Conservation (phyloP, 129 eudicot genomes). For the Flaveria ramosissima region DNA sequence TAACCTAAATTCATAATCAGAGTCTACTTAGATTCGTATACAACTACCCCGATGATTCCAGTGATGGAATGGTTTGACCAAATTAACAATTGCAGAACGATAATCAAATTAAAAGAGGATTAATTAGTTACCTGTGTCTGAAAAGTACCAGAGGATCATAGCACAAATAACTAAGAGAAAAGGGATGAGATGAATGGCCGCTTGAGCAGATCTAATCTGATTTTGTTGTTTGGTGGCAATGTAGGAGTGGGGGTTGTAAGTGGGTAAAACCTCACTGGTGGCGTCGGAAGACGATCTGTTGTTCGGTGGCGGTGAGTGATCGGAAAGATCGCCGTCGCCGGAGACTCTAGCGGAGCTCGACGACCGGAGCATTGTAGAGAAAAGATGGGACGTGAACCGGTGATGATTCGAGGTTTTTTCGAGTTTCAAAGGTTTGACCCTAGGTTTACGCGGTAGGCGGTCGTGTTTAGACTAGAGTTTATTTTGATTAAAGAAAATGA, state of each 20-base stretch:
- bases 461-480: too few species aligned
- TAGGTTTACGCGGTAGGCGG: not conserved
- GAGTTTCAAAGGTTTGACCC: too few species aligned
- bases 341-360: slow-evolving; percentile 51
- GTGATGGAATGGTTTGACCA: not conserved
- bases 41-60: too few species aligned
- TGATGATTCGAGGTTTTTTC: not conserved
- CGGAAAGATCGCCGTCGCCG: slow-evolving; percentile 53
- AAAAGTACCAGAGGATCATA: slow-evolving; percentile 57
- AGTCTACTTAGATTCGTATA: too few species aligned
- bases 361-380: slow-evolving; percentile 17
- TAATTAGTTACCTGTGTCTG: slow-evolving; percentile 38
- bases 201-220: slow-evolving; percentile 59
- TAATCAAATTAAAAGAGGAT: not conserved
- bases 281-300: not conserved
- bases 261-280: slow-evolving; percentile 37
- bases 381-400: too few species aligned
- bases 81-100: not conserved
- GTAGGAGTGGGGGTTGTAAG: slow-evolving; percentile 47
- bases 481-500: too few species aligned
- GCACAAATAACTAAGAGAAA: slow-evolving; percentile 46
- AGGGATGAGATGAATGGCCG: slow-evolving; percentile 61
- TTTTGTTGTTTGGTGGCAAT: slow-evolving; percentile 43
- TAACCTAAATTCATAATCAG: too few species aligned
- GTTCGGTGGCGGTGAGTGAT: not conserved